Evolutionary conservation across 1,284 basidiomycete species (phyloP).

Genomic region (Cutaneotrichosporon sp.): DNA sequence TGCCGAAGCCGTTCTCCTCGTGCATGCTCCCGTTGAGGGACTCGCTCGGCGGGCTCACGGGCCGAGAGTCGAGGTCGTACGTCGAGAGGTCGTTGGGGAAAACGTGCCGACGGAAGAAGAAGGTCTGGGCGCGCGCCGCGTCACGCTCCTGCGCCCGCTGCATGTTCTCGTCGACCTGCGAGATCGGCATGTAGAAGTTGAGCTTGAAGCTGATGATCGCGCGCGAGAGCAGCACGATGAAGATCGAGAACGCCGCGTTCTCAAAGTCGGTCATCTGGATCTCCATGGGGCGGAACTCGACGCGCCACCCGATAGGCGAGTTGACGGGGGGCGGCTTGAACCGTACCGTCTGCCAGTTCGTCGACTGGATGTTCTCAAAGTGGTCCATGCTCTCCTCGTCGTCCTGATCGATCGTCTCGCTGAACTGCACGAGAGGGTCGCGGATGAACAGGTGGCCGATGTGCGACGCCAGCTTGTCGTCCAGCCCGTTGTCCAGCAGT

Average conservation of each 20-base stretch:
- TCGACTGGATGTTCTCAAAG: slow-evolving; percentile 99
- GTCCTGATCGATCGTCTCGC: slow-evolving; percentile 91
- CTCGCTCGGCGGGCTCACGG: slow-evolving; percentile 36
- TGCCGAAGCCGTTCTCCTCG: slow-evolving; percentile 2
- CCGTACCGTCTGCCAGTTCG: slow-evolving; percentile 98
- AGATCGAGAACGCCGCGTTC: slow-evolving; percentile 95
- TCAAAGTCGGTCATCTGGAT: slow-evolving; percentile 99
- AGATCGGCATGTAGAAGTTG: slow-evolving; percentile 96
- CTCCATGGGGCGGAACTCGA: slow-evolving; percentile 99
- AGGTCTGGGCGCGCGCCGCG: slow-evolving; percentile 71
- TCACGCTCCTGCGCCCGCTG: slow-evolving; percentile 79
- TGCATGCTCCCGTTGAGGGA: slow-evolving; percentile 4
- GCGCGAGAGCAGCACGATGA: slow-evolving; percentile 89
- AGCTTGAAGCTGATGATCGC: slow-evolving; percentile 89
- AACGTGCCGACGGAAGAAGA: slow-evolving; percentile 88
- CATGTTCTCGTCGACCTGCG: slow-evolving; percentile 99
- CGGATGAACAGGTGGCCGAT: slow-evolving; percentile 96
- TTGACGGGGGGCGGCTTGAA: slow-evolving; percentile 97
- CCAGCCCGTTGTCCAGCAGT: slow-evolving; percentile 75
- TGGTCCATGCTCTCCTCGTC: slow-evolving; percentile 87
- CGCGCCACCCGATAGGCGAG: slow-evolving; percentile 93
- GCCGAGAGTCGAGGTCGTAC: slow-evolving; percentile 46
- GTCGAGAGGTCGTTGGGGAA: slow-evolving; percentile 60
- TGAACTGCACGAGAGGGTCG: slow-evolving; percentile 94
- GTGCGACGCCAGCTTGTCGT: slow-evolving; percentile 84